Conservation (phyloP, 75 land plant species). For the Ceratopteris richardii region DNA sequence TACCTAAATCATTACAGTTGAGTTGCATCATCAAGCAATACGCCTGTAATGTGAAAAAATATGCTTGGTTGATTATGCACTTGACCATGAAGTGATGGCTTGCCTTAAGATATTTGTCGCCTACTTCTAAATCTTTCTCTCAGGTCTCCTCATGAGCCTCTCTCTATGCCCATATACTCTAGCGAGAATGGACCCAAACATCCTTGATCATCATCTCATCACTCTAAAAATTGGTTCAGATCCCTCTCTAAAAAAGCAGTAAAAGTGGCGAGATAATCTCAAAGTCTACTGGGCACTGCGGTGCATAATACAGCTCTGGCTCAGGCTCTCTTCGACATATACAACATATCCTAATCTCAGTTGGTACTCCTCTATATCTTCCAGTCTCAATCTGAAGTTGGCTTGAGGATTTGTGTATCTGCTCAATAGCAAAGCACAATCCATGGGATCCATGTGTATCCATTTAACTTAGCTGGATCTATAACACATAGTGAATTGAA, state of each 20-base stretch:
- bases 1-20: too few relatives aligned
- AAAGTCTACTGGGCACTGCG: too few relatives aligned
- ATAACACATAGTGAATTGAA: too few relatives aligned
- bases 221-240: background rate
- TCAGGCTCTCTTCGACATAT: background rate
- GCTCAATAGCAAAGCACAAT: background rate
- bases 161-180: background rate
- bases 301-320: background rate
- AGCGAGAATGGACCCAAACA: background rate
- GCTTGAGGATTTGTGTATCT: background rate
- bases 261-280: background rate
- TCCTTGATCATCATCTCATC: background rate
- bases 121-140: too few relatives aligned
- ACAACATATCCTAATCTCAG: background rate
- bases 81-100: too few relatives aligned
- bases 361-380: too few relatives aligned
- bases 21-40: too few relatives aligned
- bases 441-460: slow-evolving; percentile 1
- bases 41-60: too few relatives aligned
- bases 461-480: too few relatives aligned
- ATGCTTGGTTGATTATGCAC: too few relatives aligned
- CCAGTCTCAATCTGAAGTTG: too few relatives aligned
- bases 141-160: background rate
- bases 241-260: background rate
- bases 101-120: too few relatives aligned